Evolutionary conservation across 2,329 filamentous ascomycete species (phyloP).

Genomic region (Lizonia empirigonia): DNA sequence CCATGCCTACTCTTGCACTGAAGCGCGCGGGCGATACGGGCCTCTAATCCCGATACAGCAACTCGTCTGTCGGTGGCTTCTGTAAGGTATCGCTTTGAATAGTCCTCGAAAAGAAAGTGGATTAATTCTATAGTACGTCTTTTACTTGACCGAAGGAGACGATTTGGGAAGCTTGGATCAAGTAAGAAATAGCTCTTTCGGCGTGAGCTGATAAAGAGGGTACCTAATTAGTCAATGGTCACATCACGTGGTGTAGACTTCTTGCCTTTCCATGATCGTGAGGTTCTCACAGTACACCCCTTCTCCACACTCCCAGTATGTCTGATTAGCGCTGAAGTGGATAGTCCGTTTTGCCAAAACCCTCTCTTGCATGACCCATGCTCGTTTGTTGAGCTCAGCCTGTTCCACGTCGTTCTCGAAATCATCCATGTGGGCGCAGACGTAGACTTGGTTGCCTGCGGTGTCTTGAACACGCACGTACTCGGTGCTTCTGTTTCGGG

Average conservation of each 20-base stretch:
- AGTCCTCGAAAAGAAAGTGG: conserved; percentile 18
- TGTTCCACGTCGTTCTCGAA: too few species aligned
- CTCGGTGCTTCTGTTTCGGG: conserved; percentile 4
- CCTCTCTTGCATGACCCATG: conserved; percentile 30
- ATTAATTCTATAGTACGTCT: conserved; percentile 17
- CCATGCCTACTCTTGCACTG: conserved; percentile 19
- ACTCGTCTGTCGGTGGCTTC: conserved; percentile 17
- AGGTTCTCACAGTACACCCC: conserved; percentile 27
- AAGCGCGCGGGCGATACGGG: conserved; percentile 16
- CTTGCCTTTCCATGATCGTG: conserved; percentile 23
- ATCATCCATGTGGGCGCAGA: conserved; percentile 20
- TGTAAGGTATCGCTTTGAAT: conserved; percentile 20
- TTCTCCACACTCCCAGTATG: conserved; percentile 23
- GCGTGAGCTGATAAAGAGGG: conserved; percentile 9
- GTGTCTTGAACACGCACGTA: conserved; percentile 13
- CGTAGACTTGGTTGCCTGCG: conserved; percentile 15
- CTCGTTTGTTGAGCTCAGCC: conserved; percentile 24
- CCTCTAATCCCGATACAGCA: conserved; percentile 24
- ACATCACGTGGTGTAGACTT: conserved; percentile 2
- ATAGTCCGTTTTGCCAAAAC: conserved; percentile 24
- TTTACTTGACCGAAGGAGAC: conserved; percentile 12
- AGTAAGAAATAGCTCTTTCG: conserved; percentile 16
- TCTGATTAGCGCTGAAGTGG: too few species aligned
- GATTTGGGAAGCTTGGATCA: conserved; percentile 22
- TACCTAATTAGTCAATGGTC: conserved; percentile 6